Evolutionary conservation across 805 yeast genomes (phyloP).

Genomic region (Jamesozyma hellenica): DNA sequence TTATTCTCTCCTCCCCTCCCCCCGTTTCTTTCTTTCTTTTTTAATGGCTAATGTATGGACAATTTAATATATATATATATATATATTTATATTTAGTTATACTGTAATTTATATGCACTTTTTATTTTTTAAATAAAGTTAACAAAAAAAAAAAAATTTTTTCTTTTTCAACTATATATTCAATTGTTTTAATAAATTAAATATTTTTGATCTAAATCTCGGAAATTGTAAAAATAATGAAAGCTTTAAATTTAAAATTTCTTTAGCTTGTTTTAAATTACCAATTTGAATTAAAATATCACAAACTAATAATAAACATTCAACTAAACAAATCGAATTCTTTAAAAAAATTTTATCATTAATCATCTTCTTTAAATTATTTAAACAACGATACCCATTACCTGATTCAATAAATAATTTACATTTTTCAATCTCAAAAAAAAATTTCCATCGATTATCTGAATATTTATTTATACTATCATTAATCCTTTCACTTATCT

Average conservation of each 20-base stretch:
- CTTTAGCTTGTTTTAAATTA: conserved; percentile 31
- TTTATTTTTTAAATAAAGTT: neutral
- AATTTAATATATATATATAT: neutral
- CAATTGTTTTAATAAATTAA: too few relatives aligned
- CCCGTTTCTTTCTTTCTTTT: neutral
- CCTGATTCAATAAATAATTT: conserved; percentile 32
- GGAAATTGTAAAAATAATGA: conserved; percentile 6
- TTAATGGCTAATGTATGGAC: neutral
- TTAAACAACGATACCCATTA: conserved; percentile 40
- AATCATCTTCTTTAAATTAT: conserved; percentile 41
- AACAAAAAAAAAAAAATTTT: too few relatives aligned
- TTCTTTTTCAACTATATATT: too few relatives aligned
- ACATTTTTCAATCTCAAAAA: conserved; percentile 19
- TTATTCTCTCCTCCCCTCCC: too few relatives aligned
- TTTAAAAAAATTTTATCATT: conserved; percentile 40
- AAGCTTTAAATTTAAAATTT: conserved; percentile 4
- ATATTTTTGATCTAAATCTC: neutral
- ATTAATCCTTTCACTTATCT: conserved; percentile 12
- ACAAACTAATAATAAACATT: conserved; percentile 39
- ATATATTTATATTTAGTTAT: neutral
- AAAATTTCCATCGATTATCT: conserved; percentile 26
- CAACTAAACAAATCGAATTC: conserved; percentile 35
- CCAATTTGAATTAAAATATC: conserved; percentile 36
- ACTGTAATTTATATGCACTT: too few relatives aligned
- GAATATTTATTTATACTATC: conserved; percentile 14